Evolutionary conservation across 306 rosid genomes (phyloP).

Genomic region (Fragaria vesca): DNA sequence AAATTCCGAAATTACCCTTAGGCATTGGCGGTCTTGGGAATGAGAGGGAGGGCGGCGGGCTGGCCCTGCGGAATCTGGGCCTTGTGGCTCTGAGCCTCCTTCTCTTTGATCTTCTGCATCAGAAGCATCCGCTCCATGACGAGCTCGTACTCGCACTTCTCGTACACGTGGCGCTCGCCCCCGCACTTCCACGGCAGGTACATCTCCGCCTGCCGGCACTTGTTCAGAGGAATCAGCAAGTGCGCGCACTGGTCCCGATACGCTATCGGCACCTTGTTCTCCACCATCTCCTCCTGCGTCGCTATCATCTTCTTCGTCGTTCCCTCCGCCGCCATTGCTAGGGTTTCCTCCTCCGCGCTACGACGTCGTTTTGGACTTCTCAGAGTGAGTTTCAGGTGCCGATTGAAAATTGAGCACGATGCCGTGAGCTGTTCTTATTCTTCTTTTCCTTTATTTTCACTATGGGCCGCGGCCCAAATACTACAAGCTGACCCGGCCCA

Average conservation of each 20-base stretch:
- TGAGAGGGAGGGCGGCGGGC: slow-evolving; percentile 37
- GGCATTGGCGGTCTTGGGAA: slow-evolving; percentile 77
- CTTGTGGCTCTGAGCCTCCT: slow-evolving; percentile 39
- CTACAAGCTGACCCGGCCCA: too few species aligned
- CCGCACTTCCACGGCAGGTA: slow-evolving; percentile 96
- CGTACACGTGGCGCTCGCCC: slow-evolving; percentile 75
- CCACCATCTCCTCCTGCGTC: slow-evolving; percentile 89
- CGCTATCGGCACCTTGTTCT: slow-evolving; percentile 70
- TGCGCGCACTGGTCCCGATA: slow-evolving; percentile 96
- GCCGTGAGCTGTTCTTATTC: not conserved
- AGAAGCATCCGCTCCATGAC: slow-evolving; percentile 92
- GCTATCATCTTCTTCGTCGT: slow-evolving; percentile 98
- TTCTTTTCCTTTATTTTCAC: not conserved
- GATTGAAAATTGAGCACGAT: not conserved
- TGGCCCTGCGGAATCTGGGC: slow-evolving; percentile 27
- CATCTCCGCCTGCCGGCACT: slow-evolving; percentile 79
- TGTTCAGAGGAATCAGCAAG: slow-evolving; percentile 87
- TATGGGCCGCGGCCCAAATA: not conserved
- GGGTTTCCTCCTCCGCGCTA: not conserved
- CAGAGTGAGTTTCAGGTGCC: not conserved
- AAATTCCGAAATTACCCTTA: slow-evolving; percentile 9
- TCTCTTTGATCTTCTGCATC: slow-evolving; percentile 90
- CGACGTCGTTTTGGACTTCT: not conserved
- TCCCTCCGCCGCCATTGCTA: slow-evolving; percentile 56
- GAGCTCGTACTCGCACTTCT: slow-evolving; percentile 91